Evolutionary conservation across 2,329 filamentous ascomycete genomes (phyloP), one percentile per base, ranked within the genome.

Genomic region (Arthrinium puccinioides): DNA sequence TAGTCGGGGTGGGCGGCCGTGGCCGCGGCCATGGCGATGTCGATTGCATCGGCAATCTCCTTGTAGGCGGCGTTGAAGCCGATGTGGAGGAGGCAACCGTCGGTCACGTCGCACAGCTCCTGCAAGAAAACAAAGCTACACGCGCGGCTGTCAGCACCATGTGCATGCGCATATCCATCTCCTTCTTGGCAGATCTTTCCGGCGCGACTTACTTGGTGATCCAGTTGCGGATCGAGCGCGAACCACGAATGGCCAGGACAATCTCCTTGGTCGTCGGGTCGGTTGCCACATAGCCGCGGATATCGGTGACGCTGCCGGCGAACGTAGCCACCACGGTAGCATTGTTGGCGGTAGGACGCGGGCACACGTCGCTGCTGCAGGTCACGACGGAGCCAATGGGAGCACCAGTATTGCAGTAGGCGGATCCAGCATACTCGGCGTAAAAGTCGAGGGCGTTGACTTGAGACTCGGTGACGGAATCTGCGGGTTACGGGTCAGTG

Each of bases 51-150:
- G 11, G 63, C 49, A 15, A 80, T 65, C 43, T 81, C 76, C 9
- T 58, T 44, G 74, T 76, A 84, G 28, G 73, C 69, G n/a, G 54
- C 54, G 47, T 62, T 61, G 62, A 84, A 85, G 37, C 81, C 81
- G 3, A 54, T 45, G 57, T 81, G 75, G 3, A 74, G 60, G 19
- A 59, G 45, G 55, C 78, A 83, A 49, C 53, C 63, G 4, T 43
- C 19, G 44, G 61, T 65, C 24, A 70, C 57, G 36, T 59, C 54
- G 43, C 64, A 55, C 28, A 39, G 13, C 25, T 53, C 36, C 47
- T 62, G 52, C 9, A 56, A 36, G 48, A 76, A 69, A 33, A 60
- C 44, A 34, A 72, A 40, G 49, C 58, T 62, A 27, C n/a, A n/a
- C n/a, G n/a, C n/a, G n/a, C n/a, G n/a, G n/a, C n/a, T 16, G 11